These are phyloP conservation scores for Globisporangium radiosum DNA, from an alignment of 352 stramenopile genomes.

Conservation along the genomic window DNA sequence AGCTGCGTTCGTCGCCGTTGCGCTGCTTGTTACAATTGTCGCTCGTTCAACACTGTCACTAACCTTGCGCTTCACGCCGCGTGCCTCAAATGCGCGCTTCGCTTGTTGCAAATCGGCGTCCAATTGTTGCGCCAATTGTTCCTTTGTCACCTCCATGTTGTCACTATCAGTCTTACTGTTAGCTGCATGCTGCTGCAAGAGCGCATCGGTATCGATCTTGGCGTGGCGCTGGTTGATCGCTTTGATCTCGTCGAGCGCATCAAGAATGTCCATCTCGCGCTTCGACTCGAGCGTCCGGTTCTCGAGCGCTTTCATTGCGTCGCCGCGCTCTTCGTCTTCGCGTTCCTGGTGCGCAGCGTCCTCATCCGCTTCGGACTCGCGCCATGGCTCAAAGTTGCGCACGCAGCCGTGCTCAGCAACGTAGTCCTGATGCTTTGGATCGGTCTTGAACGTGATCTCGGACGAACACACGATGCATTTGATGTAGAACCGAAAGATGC, in stretches of 20 bases:
- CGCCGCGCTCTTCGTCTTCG: conserved; percentile 91
- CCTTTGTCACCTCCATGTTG: conserved; percentile 15
- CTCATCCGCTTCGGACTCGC: conserved; percentile 81
- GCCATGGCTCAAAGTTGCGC: conserved; percentile 97
- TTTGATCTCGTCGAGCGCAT: conserved; percentile 98
- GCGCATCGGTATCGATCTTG: conserved; percentile 81
- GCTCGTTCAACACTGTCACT: conserved; percentile 23
- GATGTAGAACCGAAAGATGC: conserved; percentile 97
- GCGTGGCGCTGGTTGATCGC: conserved; percentile 95
- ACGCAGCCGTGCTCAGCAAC: conserved; percentile 95
- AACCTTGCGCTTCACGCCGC: conserved; percentile 10
- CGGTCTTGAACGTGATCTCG: conserved; percentile 97
- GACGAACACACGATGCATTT: conserved; percentile 94
- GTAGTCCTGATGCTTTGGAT: conserved; percentile 98
- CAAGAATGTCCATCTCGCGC: conserved; percentile 98
- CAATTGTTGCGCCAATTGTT: conserved; percentile 40
- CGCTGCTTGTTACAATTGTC: not conserved
- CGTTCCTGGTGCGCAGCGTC: conserved; percentile 61
- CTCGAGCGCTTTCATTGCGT: conserved; percentile 97
- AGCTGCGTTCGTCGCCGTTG: too few species aligned
- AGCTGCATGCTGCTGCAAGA: conserved; percentile 21
- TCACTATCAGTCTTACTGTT: conserved; percentile 6
- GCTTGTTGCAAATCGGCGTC: conserved; percentile 44
- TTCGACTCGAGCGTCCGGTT: conserved; percentile 98
- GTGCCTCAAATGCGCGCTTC: conserved; percentile 39